Evolutionary conservation across 2,329 filamentous ascomycete genomes (phyloP), one percentile per base, ranked within the genome.

Genomic region (Fusarium sp.): DNA sequence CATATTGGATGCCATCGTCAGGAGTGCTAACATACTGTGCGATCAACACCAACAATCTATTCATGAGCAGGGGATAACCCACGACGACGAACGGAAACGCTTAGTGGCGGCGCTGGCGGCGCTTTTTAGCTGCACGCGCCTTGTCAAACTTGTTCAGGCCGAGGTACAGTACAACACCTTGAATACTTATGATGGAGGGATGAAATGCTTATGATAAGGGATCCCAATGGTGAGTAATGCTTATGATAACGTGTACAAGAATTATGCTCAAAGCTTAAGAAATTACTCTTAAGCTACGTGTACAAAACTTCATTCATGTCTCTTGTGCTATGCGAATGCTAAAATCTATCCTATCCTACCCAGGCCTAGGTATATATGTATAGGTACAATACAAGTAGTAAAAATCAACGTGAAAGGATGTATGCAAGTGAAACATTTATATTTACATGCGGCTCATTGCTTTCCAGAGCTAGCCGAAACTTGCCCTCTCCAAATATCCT

Each of bases 391-490:
- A 42, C 24, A 52, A 52, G 47, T 34, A 46, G 24, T 29, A 41
- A 42, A 53, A 29, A 41, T 29, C 49, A 40, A 16, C 10, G 24
- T 37, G 45, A 61, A 27, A 30, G 29, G 32, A 46, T 49, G 32
- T 44, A 68, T 57, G 44, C 42, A 61, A 51, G 37, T 57, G 45
- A 61, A 52, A 55, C 61, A 37, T 42, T 22, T 49, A 57, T 57
- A 30, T 55, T 65, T 72, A 64, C 69, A 70, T 64, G 55, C 55
- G 61, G 55, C 66, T 70, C 53, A 47, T 57, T 29, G 46, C 57
- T 56, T 32, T 47, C 48, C 37, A 51, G 34, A 34, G 40, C 46
- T 68, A 61, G 29, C 55, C 42, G 42, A 55, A 65, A 64, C 61
- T 64, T 42, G 61, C 49, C 10, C 44, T 64, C 44, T 68, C 61